Conservation (phyloP, 1,284 basidiomycete species). For the Takashimella koratensis region DNA sequence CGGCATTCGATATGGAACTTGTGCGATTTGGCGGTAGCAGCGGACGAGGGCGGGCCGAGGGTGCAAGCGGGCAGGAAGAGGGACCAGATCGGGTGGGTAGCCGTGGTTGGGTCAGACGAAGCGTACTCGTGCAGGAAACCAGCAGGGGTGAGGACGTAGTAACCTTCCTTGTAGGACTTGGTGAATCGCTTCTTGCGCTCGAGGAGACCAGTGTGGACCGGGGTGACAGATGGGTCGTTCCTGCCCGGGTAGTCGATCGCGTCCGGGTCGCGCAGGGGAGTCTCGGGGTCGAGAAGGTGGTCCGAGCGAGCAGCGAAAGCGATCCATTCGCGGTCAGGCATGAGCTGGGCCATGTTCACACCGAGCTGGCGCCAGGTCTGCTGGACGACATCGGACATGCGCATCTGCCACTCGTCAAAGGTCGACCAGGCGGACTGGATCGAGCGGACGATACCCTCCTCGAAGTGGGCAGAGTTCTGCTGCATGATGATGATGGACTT, state of each 20-base stretch:
- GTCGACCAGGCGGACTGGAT: conserved; percentile 97
- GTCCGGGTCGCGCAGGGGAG: conserved; percentile 76
- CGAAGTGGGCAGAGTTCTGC: conserved; percentile 95
- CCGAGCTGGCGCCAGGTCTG: conserved; percentile 76
- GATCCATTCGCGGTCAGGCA: conserved; percentile 95
- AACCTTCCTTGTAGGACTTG: conserved; percentile 79
- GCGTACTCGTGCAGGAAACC: conserved; percentile 93
- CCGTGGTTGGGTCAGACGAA: conserved; percentile 68
- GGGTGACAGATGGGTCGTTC: conserved; percentile 82
- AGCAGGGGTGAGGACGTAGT: conserved; percentile 90
- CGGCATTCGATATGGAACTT: conserved; percentile 97
- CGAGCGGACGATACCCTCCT: conserved; percentile 91
- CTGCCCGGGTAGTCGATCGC: conserved; percentile 86
- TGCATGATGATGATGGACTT: conserved; percentile 99
- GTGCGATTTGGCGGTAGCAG: conserved; percentile 67
- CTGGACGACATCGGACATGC: conserved; percentile 75
- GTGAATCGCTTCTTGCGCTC: conserved; percentile 98
- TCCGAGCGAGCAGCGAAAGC: conserved; percentile 90
- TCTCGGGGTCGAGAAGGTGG: conserved; percentile 95
- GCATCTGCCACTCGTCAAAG: conserved; percentile 93
- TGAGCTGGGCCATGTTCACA: conserved; percentile 73
- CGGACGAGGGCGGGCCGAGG: conserved; percentile 82
- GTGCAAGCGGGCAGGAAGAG: conserved; percentile 95
- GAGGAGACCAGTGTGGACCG: conserved; percentile 86
- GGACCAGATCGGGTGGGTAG: conserved; percentile 72